These are phyloP conservation scores for Protoeuglena noctilucae DNA, from an alignment of 139 green algal genomes.

Conservation along the genomic window DNA sequence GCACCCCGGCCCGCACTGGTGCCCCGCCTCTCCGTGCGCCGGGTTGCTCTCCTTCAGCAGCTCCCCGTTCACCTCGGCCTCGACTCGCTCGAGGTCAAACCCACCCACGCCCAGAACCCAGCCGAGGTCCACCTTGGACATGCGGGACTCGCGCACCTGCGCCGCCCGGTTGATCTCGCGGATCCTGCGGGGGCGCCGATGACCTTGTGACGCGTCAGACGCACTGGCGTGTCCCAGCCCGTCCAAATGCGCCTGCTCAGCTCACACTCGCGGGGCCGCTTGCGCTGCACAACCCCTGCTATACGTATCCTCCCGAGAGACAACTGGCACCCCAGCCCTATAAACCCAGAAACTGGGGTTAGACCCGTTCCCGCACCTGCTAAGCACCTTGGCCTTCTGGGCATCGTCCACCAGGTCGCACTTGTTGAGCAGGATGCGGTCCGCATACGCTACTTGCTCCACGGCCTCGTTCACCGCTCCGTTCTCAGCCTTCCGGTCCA, in stretches of 20 bases:
- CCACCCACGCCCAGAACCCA: constrained; percentile 85
- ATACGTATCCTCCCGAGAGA: constrained; percentile 2
- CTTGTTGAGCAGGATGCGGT: constrained; percentile 93
- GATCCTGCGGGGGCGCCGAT: constrained; percentile 44
- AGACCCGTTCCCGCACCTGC: neutral
- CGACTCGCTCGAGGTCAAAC: constrained; percentile 78
- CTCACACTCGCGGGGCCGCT: constrained; percentile 5
- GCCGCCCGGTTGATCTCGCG: constrained; percentile 74
- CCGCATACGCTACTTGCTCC: constrained; percentile 87
- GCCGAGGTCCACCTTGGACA: constrained; percentile 52
- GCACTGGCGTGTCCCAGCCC: too few relatives aligned
- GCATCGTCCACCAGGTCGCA: constrained; percentile 46
- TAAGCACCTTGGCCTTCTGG: constrained; percentile 3
- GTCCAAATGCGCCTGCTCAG: constrained; percentile 24
- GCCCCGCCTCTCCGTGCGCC: constrained; percentile 9
- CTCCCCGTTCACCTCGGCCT: constrained; percentile 41
- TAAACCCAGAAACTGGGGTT: too few relatives aligned
- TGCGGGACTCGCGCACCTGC: constrained; percentile 19
- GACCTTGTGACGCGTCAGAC: too few relatives aligned
- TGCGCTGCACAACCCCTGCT: neutral
- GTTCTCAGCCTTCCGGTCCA: constrained; percentile 39
- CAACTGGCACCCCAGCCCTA: constrained; percentile 1
- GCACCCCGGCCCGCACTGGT: constrained; percentile 13
- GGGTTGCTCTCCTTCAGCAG: constrained; percentile 16
- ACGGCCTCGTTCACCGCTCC: constrained; percentile 67